Conservation (phyloP, 23 red algal species). For the Gracilaria gracilis region DNA sequence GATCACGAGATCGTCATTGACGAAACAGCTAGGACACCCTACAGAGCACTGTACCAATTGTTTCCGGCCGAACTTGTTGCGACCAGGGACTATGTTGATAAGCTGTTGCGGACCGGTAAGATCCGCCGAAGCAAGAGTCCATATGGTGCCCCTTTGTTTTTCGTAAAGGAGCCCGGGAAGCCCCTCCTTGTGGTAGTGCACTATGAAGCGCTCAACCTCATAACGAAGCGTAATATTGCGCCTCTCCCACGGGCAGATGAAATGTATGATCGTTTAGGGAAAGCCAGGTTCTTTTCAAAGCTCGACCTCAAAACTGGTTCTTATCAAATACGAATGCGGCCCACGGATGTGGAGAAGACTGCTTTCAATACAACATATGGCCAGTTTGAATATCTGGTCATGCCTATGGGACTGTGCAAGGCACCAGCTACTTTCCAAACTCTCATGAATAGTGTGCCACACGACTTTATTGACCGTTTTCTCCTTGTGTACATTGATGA, state of each 20-base stretch:
- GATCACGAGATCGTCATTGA: too few species aligned
- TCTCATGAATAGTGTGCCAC: background rate
- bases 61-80: background rate
- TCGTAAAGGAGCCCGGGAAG: background rate
- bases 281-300: background rate
- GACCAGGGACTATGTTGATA: background rate
- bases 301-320: background rate
- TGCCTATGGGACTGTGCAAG: conserved; percentile 25
- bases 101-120: background rate
- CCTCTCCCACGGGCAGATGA: background rate
- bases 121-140: background rate
- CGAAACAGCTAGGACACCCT: background rate
- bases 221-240: background rate
- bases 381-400: conserved; percentile 5
- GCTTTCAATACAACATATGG: conserved; percentile 4
- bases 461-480: background rate
- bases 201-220: background rate
- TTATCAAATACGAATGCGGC: background rate
- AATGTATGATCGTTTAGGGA: background rate
- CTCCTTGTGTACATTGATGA: background rate
- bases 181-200: background rate
- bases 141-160: background rate
- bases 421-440: conserved; percentile 13
- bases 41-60: background rate
- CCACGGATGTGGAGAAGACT: background rate